phyloP scores from a whole-genome alignment of 306 rosid genomes.

The Vachellia collinsii region DNA sequence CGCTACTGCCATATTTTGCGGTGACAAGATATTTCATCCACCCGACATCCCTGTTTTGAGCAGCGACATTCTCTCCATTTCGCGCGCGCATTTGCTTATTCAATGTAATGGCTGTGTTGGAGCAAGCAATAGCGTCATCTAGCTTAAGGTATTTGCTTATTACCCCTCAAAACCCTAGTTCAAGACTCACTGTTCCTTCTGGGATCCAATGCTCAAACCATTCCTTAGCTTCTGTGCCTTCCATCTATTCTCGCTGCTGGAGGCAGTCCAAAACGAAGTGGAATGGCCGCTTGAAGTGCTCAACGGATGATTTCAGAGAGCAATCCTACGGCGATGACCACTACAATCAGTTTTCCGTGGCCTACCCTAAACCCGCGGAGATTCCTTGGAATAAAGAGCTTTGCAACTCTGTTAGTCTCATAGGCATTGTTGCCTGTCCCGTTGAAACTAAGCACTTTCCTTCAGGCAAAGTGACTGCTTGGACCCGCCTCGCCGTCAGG shows the following conservation, averaged over 20 bases:
- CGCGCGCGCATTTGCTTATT: conserved; percentile 14
- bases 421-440: conserved; percentile 71
- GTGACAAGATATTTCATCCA: neutral
- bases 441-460: conserved; percentile 77
- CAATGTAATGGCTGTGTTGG: conserved; percentile 46
- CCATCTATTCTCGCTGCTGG: neutral
- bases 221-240: neutral
- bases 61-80: neutral
- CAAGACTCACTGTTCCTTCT: conserved; percentile 14
- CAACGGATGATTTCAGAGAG: conserved; percentile 40
- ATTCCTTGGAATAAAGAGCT: conserved; percentile 92
- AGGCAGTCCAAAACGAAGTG: neutral
- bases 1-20: neutral
- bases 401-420: conserved; percentile 73
- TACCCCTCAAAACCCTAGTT: conserved; percentile 14
- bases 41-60: neutral
- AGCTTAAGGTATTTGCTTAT: conserved; percentile 16
- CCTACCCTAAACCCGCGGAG: conserved; percentile 71
- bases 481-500: conserved; percentile 89
- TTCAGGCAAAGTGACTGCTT: conserved; percentile 75
- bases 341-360: conserved; percentile 32
- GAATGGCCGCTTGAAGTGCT: conserved; percentile 45
- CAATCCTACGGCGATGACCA: conserved; percentile 21
- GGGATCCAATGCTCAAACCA: neutral
- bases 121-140: conserved; percentile 28